A percentile compares a stretch with the other conserved stretches of the same genome.
Evolutionary conservation across 1,139 yeast genomes (phyloP).

Genomic region (Suhomyces maxii): DNA sequence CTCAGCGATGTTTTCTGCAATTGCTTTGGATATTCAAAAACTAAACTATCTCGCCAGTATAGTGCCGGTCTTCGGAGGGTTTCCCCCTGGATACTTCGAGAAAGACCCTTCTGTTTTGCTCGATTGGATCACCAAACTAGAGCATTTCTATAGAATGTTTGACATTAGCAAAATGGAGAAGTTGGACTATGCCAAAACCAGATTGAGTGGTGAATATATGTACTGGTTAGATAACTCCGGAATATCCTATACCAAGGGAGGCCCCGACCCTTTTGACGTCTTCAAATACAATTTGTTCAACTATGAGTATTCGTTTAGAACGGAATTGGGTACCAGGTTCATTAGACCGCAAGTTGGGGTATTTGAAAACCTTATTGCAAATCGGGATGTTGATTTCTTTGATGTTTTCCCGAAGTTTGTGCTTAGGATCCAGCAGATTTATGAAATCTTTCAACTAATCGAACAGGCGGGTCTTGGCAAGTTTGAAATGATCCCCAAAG

Average conservation of each 20-base stretch:
- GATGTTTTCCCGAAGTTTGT: no score
- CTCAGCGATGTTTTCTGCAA: no score
- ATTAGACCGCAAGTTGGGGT: no score
- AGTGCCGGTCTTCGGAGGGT: no score
- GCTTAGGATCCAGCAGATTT: constrained; percentile 3
- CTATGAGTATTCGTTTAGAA: background rate
- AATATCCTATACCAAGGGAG: no score
- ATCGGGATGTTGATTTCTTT: no score
- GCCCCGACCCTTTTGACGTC: background rate
- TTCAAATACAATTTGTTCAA: background rate
- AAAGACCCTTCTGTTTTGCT: background rate
- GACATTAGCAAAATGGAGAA: background rate
- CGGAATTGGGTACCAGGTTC: background rate
- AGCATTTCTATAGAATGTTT: background rate
- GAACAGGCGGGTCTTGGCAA: constrained; percentile 1
- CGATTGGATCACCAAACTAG: background rate
- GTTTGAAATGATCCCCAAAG: background rate
- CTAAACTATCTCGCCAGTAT: no score
- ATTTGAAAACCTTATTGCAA: no score
- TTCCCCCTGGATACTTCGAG: background rate
- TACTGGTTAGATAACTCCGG: no score
- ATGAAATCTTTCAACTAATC: constrained; percentile 3
- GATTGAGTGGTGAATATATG: background rate
- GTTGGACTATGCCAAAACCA: background rate
- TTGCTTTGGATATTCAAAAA: no score